Evolutionary conservation across 2,329 filamentous ascomycete genomes (phyloP), one percentile per base, ranked within the genome.

Genomic region (Trichoderma semiorbis): DNA sequence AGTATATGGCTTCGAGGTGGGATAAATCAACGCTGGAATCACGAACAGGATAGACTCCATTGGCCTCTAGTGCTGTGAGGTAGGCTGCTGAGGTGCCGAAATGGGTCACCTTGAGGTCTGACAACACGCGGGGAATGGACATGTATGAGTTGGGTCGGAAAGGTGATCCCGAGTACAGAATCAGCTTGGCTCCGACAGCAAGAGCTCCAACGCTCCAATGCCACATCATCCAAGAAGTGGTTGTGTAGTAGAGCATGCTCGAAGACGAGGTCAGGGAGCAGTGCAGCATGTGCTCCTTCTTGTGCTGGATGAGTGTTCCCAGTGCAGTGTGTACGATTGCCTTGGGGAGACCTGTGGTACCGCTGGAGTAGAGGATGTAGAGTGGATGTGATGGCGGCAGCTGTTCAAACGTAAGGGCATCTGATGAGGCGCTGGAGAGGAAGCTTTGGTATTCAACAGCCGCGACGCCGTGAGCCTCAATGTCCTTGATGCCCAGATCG

Each of bases 171-270:
- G 97, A 93, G 81, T 98, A 99, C 5, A 98, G 86, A 24, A 98
- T 87, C 14, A 98, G 85, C 0, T 93, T 95, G 12, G 93, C 89
- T 68, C 95, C 95, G 34, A 90, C 91, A 11, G 95, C 93, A 5
- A 98, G 89, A 7, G 91, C 93, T 1, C 93, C 95, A 24, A 98
- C 88, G 53, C 95, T 91, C 95, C 95, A 98, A 80, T 98, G 95
- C 94, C 95, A 98, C 95, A 98, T 98, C 95, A 99, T 98, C 96
- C 95, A 98, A 0, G 94, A 97, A 12, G 92, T 94, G 4, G 95
- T 98, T 1, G 94, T 97, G 83, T 95, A 98, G 84, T 98, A 98
- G 81, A 98, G 93, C 78, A 98, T 86, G 24, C 91, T 88, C 55
- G 94, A 93, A 2, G 85, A 84, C 0, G 91, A 87, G 10, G 87